These are phyloP conservation scores for Pseudogymnoascus sp. DNA, from an alignment of 2,329 filamentous ascomycete species.

Conservation along the genomic window DNA sequence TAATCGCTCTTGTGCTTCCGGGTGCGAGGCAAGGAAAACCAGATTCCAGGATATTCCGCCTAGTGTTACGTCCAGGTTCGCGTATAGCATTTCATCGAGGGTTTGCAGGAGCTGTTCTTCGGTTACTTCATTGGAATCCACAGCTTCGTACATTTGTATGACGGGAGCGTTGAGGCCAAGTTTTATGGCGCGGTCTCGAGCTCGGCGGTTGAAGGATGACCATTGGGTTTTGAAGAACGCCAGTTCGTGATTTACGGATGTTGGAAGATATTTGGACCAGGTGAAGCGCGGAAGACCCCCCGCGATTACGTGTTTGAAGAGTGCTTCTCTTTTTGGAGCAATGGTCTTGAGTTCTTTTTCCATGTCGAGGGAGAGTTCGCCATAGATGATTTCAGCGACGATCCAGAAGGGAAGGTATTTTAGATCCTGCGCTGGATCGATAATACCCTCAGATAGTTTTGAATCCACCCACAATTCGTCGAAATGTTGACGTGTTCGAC, in stretches of 20 bases:
- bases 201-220: constrained; percentile 29
- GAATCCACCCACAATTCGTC: constrained; percentile 4
- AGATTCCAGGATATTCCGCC: constrained; percentile 37
- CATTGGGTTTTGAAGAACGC: constrained; percentile 26
- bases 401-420: constrained; percentile 32
- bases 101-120: constrained; percentile 33
- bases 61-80: constrained; percentile 40
- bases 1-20: constrained; percentile 26
- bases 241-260: constrained; percentile 23
- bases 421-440: constrained; percentile 20
- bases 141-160: constrained; percentile 18
- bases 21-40: constrained; percentile 34
- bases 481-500: constrained; percentile 12
- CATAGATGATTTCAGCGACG: constrained; percentile 34
- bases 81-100: constrained; percentile 39
- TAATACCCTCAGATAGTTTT: constrained; percentile 9
- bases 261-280: constrained; percentile 26
- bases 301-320: constrained; percentile 29
- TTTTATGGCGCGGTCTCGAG: constrained; percentile 11
- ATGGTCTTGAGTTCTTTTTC: constrained; percentile 21
- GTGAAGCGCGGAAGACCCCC: constrained; percentile 29
- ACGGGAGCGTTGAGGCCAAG: background rate
- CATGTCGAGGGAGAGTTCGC: constrained; percentile 23
- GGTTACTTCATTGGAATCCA: constrained; percentile 19
- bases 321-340: constrained; percentile 24